Conservation (phyloP, 768 basidiomycete genomes). For the Cyclocybe aegerita region DNA sequence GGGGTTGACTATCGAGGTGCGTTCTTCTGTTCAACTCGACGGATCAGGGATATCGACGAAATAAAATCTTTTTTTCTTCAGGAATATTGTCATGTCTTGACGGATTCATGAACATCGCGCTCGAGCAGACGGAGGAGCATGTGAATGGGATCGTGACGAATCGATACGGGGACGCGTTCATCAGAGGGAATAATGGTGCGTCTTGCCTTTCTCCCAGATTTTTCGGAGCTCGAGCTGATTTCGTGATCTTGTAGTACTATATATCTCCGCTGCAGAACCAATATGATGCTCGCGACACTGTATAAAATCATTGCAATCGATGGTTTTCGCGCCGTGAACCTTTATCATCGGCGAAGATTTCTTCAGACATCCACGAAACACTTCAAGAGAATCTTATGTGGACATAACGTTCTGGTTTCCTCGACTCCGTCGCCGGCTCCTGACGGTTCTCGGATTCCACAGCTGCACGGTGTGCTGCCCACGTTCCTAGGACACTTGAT, state of each 20-base stretch:
- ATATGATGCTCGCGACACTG: slow-evolving; percentile 31
- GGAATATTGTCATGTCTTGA: slow-evolving; percentile 94
- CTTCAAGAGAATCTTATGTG: no score
- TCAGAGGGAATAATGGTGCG: slow-evolving; percentile 89
- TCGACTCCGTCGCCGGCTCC: no score
- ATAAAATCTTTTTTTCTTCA: slow-evolving; percentile 24
- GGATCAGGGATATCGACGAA: neutral
- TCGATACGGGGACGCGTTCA: slow-evolving; percentile 93
- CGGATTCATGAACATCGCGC: slow-evolving; percentile 98
- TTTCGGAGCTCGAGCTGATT: neutral
- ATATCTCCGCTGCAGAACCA: slow-evolving; percentile 72
- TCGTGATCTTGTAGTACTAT: slow-evolving; percentile 51
- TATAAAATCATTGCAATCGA: no score
- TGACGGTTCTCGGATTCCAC: no score
- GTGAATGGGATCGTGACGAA: slow-evolving; percentile 87
- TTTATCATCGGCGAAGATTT: no score
- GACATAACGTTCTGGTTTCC: no score
- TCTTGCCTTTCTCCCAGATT: neutral
- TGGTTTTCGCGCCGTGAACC: no score
- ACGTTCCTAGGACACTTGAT: no score
- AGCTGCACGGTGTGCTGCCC: no score
- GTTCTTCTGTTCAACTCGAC: slow-evolving; percentile 16
- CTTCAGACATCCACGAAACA: no score
- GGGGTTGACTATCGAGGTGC: slow-evolving; percentile 93
- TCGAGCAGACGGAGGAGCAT: slow-evolving; percentile 97